A percentile compares a stretch with the other conserved stretches of the same genome.
phyloP scores from a whole-genome alignment of 2,329 filamentous ascomycete genomes.

The Exophiala viscosa region DNA sequence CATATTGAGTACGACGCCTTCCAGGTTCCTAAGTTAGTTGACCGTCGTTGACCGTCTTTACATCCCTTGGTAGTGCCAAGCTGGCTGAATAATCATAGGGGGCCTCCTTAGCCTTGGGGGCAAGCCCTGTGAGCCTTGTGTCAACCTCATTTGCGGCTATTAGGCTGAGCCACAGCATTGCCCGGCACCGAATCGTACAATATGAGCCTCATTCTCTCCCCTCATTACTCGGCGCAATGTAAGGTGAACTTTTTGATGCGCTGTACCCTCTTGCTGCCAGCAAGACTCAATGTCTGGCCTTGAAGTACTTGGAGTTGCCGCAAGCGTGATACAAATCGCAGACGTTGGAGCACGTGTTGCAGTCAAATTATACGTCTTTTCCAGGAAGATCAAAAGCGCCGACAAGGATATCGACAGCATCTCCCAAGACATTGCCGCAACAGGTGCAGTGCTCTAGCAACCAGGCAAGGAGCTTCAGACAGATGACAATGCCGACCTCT shows the following conservation, averaged over 20 bases:
- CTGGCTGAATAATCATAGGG: too few species aligned
- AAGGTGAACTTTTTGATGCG: neutral
- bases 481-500: conserved; percentile 30
- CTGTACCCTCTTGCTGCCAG: neutral
- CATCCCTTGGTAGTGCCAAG: too few species aligned
- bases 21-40: too few species aligned
- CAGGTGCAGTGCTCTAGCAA: conserved; percentile 31
- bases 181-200: too few species aligned
- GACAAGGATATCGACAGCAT: conserved; percentile 25
- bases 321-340: conserved; percentile 33
- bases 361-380: conserved; percentile 33
- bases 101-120: too few species aligned
- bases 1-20: too few species aligned
- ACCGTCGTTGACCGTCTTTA: too few species aligned
- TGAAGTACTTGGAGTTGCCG: conserved; percentile 30
- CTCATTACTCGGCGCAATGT: too few species aligned
- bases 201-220: too few species aligned
- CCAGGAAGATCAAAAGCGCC: conserved; percentile 29
- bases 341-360: conserved; percentile 33
- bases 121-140: too few species aligned
- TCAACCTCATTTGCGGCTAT: too few species aligned
- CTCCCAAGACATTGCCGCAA: conserved; percentile 32
- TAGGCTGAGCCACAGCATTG: too few species aligned
- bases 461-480: conserved; percentile 29
- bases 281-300: conserved; percentile 13